phyloP scores from a whole-genome alignment of 1,284 basidiomycete species.

The Boletus hoseneyae region DNA sequence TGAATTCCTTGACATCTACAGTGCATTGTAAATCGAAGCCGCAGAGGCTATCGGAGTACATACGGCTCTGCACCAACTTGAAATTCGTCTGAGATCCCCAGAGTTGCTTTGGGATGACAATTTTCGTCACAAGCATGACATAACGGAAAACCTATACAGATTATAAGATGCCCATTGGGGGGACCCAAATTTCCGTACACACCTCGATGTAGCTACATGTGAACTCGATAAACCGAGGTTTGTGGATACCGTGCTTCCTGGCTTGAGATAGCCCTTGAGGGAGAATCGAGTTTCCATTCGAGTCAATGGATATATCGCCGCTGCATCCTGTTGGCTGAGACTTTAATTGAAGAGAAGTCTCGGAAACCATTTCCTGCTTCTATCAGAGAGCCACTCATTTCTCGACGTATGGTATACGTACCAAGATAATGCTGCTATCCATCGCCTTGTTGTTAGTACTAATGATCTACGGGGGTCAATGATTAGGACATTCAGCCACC shows the following conservation, averaged over 20 bases:
- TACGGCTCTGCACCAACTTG: conserved; percentile 58
- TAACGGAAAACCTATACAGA: conserved; percentile 66
- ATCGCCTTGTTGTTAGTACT: conserved; percentile 36
- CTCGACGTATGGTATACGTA: conserved; percentile 26
- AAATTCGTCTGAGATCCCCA: conserved; percentile 80
- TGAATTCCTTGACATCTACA: conserved; percentile 69
- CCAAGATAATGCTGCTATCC: conserved; percentile 58
- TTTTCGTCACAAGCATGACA: conserved; percentile 57
- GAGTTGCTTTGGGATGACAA: conserved; percentile 71
- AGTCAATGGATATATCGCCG: conserved; percentile 44
- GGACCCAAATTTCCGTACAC: not conserved
- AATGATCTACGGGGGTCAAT: conserved; percentile 24
- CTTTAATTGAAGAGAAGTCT: conserved; percentile 52
- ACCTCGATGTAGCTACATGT: conserved; percentile 65
- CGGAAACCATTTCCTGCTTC: conserved; percentile 69
- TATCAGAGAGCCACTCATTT: conserved; percentile 3
- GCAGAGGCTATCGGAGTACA: conserved; percentile 25
- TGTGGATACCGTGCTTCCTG: conserved; percentile 43
- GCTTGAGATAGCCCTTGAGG: conserved; percentile 47
- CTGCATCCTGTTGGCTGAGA: conserved; percentile 43
- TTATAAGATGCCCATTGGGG: not conserved
- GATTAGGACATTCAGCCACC: not conserved
- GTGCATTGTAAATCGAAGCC: not conserved
- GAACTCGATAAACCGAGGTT: conserved; percentile 80
- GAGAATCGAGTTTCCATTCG: conserved; percentile 43